Conservation (phyloP, 2,329 filamentous ascomycete species). For the Pseudocercospora pini-densiflorae region DNA sequence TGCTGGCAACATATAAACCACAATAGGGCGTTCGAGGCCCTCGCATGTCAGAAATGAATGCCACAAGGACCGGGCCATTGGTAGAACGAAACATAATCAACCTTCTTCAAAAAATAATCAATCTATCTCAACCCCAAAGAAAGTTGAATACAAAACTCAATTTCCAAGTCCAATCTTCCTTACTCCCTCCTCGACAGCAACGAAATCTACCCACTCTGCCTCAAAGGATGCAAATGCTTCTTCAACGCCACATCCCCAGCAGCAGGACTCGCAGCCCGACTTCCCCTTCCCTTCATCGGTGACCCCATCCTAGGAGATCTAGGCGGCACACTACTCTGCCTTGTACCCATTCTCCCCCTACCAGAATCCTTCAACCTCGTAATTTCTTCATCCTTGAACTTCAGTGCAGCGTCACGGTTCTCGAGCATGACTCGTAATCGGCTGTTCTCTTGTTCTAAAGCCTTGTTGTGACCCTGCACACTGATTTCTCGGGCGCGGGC, state of each 20-base stretch:
- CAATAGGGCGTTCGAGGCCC: too few relatives aligned
- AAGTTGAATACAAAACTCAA: too few relatives aligned
- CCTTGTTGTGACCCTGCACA: slow-evolving; percentile 29
- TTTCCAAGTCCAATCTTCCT: too few relatives aligned
- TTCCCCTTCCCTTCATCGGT: slow-evolving; percentile 36
- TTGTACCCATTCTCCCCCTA: slow-evolving; percentile 41
- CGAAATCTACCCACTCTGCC: slow-evolving; percentile 11
- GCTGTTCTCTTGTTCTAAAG: slow-evolving; percentile 33
- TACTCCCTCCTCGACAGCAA: neutral
- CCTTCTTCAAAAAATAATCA: too few relatives aligned
- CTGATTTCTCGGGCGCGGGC: slow-evolving; percentile 33
- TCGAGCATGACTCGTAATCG: slow-evolving; percentile 34
- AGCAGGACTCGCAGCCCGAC: slow-evolving; percentile 39
- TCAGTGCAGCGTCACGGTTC: slow-evolving; percentile 36
- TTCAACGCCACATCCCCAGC: slow-evolving; percentile 27
- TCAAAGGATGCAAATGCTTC: slow-evolving; percentile 30
- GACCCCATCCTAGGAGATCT: slow-evolving; percentile 41
- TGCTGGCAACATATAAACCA: too few relatives aligned
- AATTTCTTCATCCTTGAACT: slow-evolving; percentile 42
- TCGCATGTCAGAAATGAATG: too few relatives aligned
- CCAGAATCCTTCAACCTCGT: slow-evolving; percentile 38
- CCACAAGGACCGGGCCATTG: too few relatives aligned
- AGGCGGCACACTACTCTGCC: slow-evolving; percentile 41
- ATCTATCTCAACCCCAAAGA: too few relatives aligned
- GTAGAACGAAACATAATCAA: too few relatives aligned